A percentile compares a stretch with the other conserved stretches of the same genome.
phyloP scores from a whole-genome alignment of 179 eudicot species.

The Actinidia arguta region DNA sequence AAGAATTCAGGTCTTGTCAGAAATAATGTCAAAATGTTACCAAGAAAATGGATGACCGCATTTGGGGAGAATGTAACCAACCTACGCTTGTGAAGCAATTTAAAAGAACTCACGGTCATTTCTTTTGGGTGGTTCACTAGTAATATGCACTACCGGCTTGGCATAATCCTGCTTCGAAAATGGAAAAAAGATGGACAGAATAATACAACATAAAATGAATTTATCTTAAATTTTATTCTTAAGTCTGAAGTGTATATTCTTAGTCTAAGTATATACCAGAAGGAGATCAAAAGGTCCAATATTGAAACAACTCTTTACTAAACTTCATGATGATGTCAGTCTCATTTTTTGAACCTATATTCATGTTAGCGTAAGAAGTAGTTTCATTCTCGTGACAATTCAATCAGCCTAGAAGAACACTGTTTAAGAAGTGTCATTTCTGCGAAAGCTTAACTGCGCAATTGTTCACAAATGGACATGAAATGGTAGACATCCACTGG shows the following conservation, averaged over 20 bases:
- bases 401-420: neutral
- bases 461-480: no score
- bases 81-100: neutral
- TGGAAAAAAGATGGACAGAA: neutral
- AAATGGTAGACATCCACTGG: no score
- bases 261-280: no score
- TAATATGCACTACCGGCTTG: no score
- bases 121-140: no score
- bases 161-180: no score
- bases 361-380: neutral
- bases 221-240: neutral
- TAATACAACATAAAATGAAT: neutral
- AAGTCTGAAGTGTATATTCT: no score
- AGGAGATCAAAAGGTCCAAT: no score
- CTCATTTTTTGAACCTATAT: neutral
- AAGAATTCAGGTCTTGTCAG: neutral
- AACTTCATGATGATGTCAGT: neutral
- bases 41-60: neutral
- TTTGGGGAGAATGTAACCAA: neutral
- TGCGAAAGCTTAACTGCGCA: no score
- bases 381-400: neutral
- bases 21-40: neutral
- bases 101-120: neutral
- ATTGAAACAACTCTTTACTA: no score
- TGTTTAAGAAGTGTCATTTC: constrained; percentile 2